Percentiles rank a stretch among this genome's conserved stretches.
These are phyloP conservation scores for Ciborinia camelliae DNA, from an alignment of 2,329 filamentous ascomycete species.

Conservation along the genomic window DNA sequence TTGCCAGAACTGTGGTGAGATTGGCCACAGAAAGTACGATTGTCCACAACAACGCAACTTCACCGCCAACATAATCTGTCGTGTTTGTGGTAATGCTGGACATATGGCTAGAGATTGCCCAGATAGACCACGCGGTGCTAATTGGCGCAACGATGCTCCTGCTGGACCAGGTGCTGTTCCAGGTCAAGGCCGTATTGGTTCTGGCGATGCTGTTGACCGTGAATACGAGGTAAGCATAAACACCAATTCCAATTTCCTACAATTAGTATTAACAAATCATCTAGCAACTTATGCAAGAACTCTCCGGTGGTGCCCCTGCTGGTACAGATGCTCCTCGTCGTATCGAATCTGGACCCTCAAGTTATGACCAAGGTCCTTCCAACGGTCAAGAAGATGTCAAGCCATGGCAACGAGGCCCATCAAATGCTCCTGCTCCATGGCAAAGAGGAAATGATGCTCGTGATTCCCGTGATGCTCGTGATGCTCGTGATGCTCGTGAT, in stretches of 20 bases:
- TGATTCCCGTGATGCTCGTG: conserved; percentile 32
- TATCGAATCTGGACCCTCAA: conserved; percentile 77
- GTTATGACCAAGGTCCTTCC: conserved; percentile 50
- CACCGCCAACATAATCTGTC: conserved; percentile 99
- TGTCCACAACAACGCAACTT: conserved; percentile 97
- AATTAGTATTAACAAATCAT: conserved; percentile 39
- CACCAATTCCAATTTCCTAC: neutral
- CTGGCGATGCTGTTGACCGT: conserved; percentile 81
- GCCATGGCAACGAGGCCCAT: conserved; percentile 86
- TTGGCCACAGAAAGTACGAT: conserved; percentile 97
- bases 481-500: conserved; percentile 43
- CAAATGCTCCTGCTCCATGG: conserved; percentile 81
- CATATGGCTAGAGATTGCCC: conserved; percentile 99
- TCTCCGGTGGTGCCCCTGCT: conserved; percentile 67
- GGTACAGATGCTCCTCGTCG: conserved; percentile 64
- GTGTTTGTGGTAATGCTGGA: conserved; percentile 94
- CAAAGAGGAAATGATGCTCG: conserved; percentile 44
- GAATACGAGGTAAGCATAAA: conserved; percentile 81
- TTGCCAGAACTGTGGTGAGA: conserved; percentile 98
- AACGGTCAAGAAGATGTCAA: conserved; percentile 56
- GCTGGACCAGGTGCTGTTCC: conserved; percentile 49
- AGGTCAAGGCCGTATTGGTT: conserved; percentile 57
- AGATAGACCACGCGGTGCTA: conserved; percentile 72
- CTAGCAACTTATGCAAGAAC: conserved; percentile 95
- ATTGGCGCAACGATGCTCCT: conserved; percentile 79